Conservation (phyloP, 2,329 filamentous ascomycete genomes). For the Calonectria pteridis region DNA sequence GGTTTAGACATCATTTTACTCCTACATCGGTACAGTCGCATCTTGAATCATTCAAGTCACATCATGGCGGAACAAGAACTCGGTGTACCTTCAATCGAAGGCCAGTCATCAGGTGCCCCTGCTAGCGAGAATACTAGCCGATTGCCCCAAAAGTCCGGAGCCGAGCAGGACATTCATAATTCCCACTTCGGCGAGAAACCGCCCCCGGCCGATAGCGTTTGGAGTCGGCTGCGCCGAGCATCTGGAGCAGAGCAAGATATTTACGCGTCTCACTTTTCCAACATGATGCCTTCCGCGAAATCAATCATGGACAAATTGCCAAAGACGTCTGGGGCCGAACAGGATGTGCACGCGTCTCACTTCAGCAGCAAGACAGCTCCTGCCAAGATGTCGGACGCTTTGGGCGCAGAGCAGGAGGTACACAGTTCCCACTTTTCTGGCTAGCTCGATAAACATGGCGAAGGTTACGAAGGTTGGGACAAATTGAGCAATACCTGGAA, state of each 20-base stretch:
- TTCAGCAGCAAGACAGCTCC: neutral
- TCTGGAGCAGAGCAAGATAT: neutral
- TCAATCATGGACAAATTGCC: neutral
- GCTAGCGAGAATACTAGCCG: neutral
- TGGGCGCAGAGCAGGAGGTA: neutral
- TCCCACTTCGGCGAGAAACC: neutral
- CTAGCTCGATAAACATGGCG: neutral
- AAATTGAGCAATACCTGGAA: neutral
- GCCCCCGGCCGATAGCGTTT: neutral
- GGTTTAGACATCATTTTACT: neutral
- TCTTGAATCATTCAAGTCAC: neutral
- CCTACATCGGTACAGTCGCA: neutral
- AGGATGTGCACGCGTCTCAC: neutral
- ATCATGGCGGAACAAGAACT: neutral
- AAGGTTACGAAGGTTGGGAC: neutral
- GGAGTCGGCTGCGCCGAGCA: neutral
- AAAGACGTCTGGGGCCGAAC: neutral
- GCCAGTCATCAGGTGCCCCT: neutral
- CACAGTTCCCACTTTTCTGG: neutral
- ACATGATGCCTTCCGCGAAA: neutral
- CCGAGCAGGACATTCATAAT: neutral
- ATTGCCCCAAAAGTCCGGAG: neutral
- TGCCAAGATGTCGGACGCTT: neutral
- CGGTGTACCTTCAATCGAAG: neutral
- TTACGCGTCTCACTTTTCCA: neutral